Base-by-base conservation (phyloP, 2,329 filamentous ascomycete genomes). In the Aspergillus texensis region DNA sequence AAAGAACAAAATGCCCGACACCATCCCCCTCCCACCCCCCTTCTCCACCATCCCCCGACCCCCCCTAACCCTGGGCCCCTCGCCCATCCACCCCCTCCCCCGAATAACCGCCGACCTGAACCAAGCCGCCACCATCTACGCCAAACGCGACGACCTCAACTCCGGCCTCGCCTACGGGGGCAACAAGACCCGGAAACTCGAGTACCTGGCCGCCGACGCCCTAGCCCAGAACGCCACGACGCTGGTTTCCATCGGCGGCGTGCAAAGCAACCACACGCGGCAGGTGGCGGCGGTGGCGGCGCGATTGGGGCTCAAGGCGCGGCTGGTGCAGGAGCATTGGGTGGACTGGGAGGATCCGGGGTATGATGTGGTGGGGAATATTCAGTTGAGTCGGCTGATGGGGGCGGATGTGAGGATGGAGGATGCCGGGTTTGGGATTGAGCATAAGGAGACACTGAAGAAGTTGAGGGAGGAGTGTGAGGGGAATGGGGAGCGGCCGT, bases 91-190 rank as follows among this genome's bases (percentile, higher is more conserved):
- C 72, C 76, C 82, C 58, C 84, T 92, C 41, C 86, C 88, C 60
- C 84, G 88, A 65, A 90, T 91, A 71, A 88, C 87, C 36, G 75
- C 82, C 59, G 86, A 85, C 28, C 83, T 91, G 6, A 84, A 56
- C 62, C 11, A 57, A 63, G 24, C 83, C 68, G 86, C 90, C 46
- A 81, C 83, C 24, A 84, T 92, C 66, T 92, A 87, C 72, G 89
- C 89, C 59, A 92, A 92, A 77, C 85, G 89, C 57, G 89, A 92
- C 68, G 90, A 92, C 77, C 87, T 88, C 72, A 90, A 89, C 77
- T 89, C 87, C 1, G 86, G 85, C 0, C 82, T 90, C 21, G 88
- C 88, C 3, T 90, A 84, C 70, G 89, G 89, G 43, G 89, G 88
- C 59, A 91, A 91, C 80, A 91, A 91, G 77, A 87, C 85, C 34